These are phyloP conservation scores for Arthrobotrys conoides DNA, from an alignment of 2,329 filamentous ascomycete species.

Conservation along the genomic window DNA sequence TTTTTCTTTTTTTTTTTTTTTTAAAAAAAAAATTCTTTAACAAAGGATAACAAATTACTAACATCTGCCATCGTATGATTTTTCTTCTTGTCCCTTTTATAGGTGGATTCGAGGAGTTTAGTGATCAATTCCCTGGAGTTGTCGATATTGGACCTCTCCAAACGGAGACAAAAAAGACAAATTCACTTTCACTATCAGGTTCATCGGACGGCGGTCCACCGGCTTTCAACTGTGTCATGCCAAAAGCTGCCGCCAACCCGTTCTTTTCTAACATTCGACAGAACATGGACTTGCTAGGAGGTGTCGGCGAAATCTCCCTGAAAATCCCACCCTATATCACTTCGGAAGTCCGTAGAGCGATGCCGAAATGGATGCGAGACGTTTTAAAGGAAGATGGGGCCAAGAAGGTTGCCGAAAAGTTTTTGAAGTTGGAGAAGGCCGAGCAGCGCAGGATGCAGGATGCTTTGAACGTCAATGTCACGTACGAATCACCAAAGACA, in stretches of 20 bases:
- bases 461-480: slow-evolving; percentile 76
- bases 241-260: slow-evolving; percentile 81
- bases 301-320: slow-evolving; percentile 81
- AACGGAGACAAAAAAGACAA: slow-evolving; percentile 68
- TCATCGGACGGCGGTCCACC: slow-evolving; percentile 72
- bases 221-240: slow-evolving; percentile 80
- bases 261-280: slow-evolving; percentile 98
- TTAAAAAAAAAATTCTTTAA: too few relatives aligned
- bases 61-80: slow-evolving; percentile 21
- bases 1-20: neutral
- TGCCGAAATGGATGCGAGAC: slow-evolving; percentile 83
- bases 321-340: slow-evolving; percentile 63
- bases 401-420: slow-evolving; percentile 84
- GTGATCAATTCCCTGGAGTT: slow-evolving; percentile 75
- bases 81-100: neutral
- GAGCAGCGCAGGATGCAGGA: slow-evolving; percentile 95
- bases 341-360: slow-evolving; percentile 66
- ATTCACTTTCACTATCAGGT: slow-evolving; percentile 65
- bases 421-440: slow-evolving; percentile 83
- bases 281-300: slow-evolving; percentile 93
- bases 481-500: slow-evolving; percentile 71
- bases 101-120: slow-evolving; percentile 85
- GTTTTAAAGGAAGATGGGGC: slow-evolving; percentile 80
- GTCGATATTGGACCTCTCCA: slow-evolving; percentile 72
- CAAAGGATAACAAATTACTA: slow-evolving; percentile 33